Conservation (phyloP, 1,284 basidiomycete species). For the Leccinum fuscescens region DNA sequence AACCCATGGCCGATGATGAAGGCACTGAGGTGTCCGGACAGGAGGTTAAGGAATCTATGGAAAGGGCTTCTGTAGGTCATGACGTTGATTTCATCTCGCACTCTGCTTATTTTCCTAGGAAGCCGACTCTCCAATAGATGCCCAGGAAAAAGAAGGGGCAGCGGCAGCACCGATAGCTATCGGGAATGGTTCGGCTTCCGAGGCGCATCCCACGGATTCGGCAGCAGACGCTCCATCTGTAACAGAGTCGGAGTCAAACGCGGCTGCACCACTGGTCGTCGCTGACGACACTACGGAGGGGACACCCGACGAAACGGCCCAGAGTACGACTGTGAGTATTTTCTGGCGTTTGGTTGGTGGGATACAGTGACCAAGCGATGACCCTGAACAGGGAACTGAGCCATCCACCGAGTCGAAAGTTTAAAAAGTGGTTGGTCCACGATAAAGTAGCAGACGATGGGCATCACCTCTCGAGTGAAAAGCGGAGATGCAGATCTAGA, state of each 20-base stretch:
- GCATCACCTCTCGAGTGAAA: background rate
- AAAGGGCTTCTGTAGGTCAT: constrained; percentile 33
- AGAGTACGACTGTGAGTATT: constrained; percentile 17
- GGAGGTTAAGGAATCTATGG: constrained; percentile 37
- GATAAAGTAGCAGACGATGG: constrained; percentile 3
- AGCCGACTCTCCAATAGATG: constrained; percentile 33
- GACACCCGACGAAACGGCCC: constrained; percentile 6
- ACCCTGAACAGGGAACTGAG: constrained; percentile 3
- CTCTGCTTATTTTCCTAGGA: constrained; percentile 21
- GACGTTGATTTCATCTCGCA: background rate
- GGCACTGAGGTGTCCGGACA: constrained; percentile 33
- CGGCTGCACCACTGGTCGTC: background rate
- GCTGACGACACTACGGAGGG: constrained; percentile 3
- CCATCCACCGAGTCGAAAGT: constrained; percentile 4
- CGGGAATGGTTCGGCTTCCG: background rate
- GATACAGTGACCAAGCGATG: constrained; percentile 10
- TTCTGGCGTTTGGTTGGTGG: background rate
- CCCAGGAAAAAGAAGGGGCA: constrained; percentile 28
- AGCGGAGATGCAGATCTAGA: background rate
- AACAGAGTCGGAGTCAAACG: background rate
- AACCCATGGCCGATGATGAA: constrained; percentile 33
- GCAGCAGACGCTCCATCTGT: background rate
- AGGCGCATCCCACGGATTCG: background rate
- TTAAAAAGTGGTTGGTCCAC: constrained; percentile 3
- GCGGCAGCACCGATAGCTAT: background rate